Evolutionary conservation across 495 filamentous ascomycete genomes (phyloP), one percentile per base, ranked within the genome.

Genomic region (Xylaria nigripes): DNA sequence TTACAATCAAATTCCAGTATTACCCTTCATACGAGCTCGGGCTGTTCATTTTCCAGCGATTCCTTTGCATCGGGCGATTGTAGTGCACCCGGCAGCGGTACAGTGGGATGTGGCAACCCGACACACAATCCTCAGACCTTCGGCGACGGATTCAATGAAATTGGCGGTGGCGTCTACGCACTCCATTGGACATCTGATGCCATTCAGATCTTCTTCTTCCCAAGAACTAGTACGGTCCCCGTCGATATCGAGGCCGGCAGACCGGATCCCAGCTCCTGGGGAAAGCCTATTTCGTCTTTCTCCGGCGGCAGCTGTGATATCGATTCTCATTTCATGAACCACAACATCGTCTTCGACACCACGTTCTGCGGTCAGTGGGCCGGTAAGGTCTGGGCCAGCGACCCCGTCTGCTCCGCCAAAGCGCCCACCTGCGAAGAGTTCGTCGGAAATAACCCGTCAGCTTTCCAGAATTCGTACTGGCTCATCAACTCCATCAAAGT

Each of bases 351-450:
- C 51, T 83, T 95, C 64, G 81, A 97, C 68, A 86, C 82, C 0
- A 86, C 84, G 1, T 90, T 96, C 70, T 96, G 92, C 68, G 92
- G 92, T 34, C 83, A 89, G 56, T 96, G 88, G 87, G 90, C 90
- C 16, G 91, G 88, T 30, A 72, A 78, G 44, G 79, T 81, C 23
- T 84, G 77, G 73, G 48, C 29, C 12, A 13, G 24, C 10, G 70
- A 74, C 53, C 22, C 55, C 10, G 62, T 64, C 40, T 81, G 78
- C 61, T 53, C 59, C 21, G 50, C 64, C 43, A 67, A 69, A 54
- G 78, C 74, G 4, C 25, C 67, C 8, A 81, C 76, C 32, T 90
- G 87, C 61, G 63, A 77, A 50, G 77, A 76, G 13, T 88, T 78
- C 59, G 87, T 91, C n/a, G 75, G 72, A n/a, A 59, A 71, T 44